phyloP scores from a whole-genome alignment of 106 monocot species.

The Phalaenopsis aphrodite region DNA sequence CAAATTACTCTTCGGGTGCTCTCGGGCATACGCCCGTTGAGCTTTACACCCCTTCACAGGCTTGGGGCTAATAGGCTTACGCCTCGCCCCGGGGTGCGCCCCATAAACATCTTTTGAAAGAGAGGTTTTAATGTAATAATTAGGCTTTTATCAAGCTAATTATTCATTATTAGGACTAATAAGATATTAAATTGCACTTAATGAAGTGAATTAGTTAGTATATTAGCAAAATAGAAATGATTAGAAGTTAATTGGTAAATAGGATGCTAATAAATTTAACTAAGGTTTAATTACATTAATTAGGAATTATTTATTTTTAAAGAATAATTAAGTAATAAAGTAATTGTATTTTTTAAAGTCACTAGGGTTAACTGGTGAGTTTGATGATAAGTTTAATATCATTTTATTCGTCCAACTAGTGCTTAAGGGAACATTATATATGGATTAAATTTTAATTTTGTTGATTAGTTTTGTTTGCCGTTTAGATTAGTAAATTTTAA shows the following conservation, averaged over 20 bases:
- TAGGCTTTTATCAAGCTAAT: not conserved
- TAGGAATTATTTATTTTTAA: not conserved
- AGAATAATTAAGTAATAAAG: not conserved
- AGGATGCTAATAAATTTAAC: not conserved
- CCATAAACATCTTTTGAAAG: too few relatives aligned
- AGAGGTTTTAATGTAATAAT: not conserved
- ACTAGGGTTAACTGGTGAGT: not conserved
- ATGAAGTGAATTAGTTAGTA: not conserved
- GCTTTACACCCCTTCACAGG: too few relatives aligned
- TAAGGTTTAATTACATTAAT: not conserved
- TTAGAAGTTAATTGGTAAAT: not conserved
- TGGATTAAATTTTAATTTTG: not conserved
- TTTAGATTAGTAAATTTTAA: too few relatives aligned
- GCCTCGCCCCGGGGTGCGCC: too few relatives aligned
- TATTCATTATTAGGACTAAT: not conserved
- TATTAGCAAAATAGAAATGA: not conserved
- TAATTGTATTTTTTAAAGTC: not conserved
- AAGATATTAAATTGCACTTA: not conserved
- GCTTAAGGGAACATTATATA: not conserved
- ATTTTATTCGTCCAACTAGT: not conserved
- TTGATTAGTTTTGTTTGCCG: too few relatives aligned
- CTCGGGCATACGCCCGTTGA: too few relatives aligned
- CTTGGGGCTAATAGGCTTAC: too few relatives aligned
- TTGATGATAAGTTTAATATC: not conserved
- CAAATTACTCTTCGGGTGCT: too few relatives aligned